These are phyloP conservation scores for Lagenaria siceraria DNA, from an alignment of 306 rosid species.

Conservation along the genomic window DNA sequence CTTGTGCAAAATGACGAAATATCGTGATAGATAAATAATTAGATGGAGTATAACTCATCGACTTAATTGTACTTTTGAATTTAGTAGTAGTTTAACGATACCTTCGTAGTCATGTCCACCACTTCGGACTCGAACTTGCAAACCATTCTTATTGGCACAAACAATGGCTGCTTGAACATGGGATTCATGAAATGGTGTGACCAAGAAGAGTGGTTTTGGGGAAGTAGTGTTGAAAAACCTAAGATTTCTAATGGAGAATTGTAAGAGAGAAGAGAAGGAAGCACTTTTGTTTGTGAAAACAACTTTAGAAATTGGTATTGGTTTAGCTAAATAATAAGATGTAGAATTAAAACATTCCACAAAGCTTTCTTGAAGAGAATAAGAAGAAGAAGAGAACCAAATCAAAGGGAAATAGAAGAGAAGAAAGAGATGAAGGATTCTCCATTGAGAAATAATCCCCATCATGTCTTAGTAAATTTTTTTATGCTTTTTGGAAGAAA, in stretches of 20 bases:
- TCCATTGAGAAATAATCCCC: neutral
- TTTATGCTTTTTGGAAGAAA: neutral
- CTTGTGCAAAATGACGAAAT: no score
- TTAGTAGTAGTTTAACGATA: neutral
- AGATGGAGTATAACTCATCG: neutral
- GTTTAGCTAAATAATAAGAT: neutral
- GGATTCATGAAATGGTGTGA: slow-evolving; percentile 18
- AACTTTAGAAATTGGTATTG: neutral
- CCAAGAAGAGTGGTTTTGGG: slow-evolving; percentile 28
- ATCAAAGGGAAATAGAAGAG: neutral
- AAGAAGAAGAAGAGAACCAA: neutral
- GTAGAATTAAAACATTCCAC: neutral
- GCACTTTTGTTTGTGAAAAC: neutral
- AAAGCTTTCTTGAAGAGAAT: neutral
- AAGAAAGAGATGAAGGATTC: neutral
- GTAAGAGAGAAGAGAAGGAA: neutral
- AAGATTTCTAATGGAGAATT: neutral
- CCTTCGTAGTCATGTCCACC: slow-evolving; percentile 33
- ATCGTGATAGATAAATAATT: neutral
- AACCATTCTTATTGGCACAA: slow-evolving; percentile 7
- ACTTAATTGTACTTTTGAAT: neutral
- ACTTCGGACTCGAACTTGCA: slow-evolving; percentile 14
- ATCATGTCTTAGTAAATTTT: neutral
- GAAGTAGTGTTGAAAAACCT: slow-evolving; percentile 9
- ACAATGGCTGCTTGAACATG: slow-evolving; percentile 19